phyloP scores from a whole-genome alignment of 108 stramenopile species.

The Hondaea fermentalgiana region DNA sequence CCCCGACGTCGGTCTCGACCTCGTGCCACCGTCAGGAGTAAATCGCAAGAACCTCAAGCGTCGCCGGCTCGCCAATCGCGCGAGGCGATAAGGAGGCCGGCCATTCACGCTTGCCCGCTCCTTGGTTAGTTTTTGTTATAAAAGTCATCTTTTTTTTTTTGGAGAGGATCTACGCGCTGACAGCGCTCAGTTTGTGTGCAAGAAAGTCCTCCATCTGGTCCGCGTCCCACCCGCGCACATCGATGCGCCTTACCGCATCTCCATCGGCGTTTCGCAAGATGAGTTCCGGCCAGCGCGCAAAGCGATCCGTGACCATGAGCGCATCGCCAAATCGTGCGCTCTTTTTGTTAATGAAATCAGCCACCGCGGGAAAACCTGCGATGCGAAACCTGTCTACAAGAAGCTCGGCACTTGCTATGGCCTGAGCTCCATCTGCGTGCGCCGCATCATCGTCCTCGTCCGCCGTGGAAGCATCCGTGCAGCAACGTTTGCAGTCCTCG shows the following conservation, averaged over 20 bases:
- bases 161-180: no score
- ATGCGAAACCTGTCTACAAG: background rate
- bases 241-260: background rate
- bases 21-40: background rate
- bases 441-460: background rate
- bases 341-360: background rate
- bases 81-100: background rate
- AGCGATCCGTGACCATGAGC: background rate
- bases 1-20: background rate
- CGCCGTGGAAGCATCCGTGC: background rate
- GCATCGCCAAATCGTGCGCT: background rate
- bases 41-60: background rate
- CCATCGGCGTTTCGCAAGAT: background rate
- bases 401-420: background rate
- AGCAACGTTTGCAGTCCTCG: background rate
- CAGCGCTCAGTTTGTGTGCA: background rate
- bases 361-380: background rate
- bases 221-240: background rate
- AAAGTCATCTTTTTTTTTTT: no score
- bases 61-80: background rate
- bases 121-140: no score
- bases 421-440: background rate
- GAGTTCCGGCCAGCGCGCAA: background rate
- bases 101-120: no score
- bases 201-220: background rate